Evolutionary conservation across 208 protist species (phyloP), one percentile per base, ranked within the genome.

Genomic region (Angomonas ambiguus): DNA sequence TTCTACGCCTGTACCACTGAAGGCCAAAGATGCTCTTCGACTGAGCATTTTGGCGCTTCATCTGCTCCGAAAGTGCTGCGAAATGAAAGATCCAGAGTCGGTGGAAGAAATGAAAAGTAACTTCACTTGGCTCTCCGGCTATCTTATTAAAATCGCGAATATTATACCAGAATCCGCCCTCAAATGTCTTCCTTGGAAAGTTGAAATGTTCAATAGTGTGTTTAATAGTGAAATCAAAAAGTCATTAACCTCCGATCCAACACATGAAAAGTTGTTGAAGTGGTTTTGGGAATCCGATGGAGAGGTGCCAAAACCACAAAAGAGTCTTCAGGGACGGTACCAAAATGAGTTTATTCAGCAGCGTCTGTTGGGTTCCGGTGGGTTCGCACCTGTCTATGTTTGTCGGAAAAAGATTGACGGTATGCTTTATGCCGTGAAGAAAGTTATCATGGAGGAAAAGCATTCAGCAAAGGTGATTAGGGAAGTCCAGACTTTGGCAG

Each of bases 321-420:
- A 78, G 22, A 74, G 68, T 10, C 79, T 79, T 2, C 69, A 82
- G 35, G 85, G 85, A 41, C 67, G 88, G 30, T 94, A 91, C 71
- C 69, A 69, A 33, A 80, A 82, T 59, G 83, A 94, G 69, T 94
- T 94, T 65, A 92, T 92, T 45, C 67, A 94, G 65, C 83, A 92
- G 65, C 71, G 79, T 5, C 65, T 85, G 11, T 71, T 94, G 6
- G 88, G 88, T 0, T 71, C 79, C n/a, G 88, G 88, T 25, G 83
- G 88, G 28, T 94, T 92, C 62, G 88, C 85, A 0, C 88, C 88
- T 1, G 88, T 94, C 41, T 94, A 85, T 67, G 84, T 94, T 33
- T 94, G 85, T 56, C 72, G 88, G 3, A 94, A 94, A 62, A 91
- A 87, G 67, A 77, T 93, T 25, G 89, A 95, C 66, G 85, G 80